Percentiles rank a stretch among this genome's conserved stretches.
Conservation (phyloP, 2,329 filamentous ascomycete species). For the Tricladium varicosporioides region DNA sequence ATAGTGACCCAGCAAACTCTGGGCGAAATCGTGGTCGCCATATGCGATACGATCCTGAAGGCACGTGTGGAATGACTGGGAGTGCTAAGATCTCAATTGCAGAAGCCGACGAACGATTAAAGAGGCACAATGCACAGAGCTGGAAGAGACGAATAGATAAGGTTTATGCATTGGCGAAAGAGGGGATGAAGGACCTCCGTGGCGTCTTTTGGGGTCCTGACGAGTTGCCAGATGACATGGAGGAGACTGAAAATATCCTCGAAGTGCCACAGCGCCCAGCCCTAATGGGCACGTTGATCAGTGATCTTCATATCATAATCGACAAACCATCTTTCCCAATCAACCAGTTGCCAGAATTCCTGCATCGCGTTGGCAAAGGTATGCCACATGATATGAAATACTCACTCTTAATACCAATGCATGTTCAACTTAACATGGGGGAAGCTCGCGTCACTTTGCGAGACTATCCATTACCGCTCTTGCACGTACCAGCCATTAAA, state of each 20-base stretch:
- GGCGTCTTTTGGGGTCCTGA: conserved; percentile 80
- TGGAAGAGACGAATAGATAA: conserved; percentile 91
- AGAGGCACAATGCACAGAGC: conserved; percentile 79
- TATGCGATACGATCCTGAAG: conserved; percentile 78
- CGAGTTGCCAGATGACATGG: conserved; percentile 75
- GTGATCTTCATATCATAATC: conserved; percentile 78
- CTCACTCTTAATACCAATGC: conserved; percentile 84
- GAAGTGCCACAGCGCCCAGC: conserved; percentile 82
- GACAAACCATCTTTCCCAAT: conserved; percentile 93
- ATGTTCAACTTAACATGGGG: conserved; percentile 83
- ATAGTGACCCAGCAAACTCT: conserved; percentile 30
- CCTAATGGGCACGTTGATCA: conserved; percentile 76
- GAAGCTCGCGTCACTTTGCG: conserved; percentile 83
- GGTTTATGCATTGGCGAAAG: conserved; percentile 65
- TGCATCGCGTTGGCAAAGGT: conserved; percentile 91
- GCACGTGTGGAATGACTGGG: conserved; percentile 68
- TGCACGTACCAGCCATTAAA: conserved; percentile 85
- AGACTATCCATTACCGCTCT: conserved; percentile 88
- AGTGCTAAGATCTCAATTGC: conserved; percentile 69
- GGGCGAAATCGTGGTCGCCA: conserved; percentile 38
- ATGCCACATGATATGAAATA: conserved; percentile 93
- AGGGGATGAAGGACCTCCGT: conserved; percentile 75
- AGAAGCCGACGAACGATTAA: conserved; percentile 72
- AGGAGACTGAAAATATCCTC: conserved; percentile 81
- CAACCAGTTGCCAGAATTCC: conserved; percentile 75